phyloP scores from a whole-genome alignment of 139 green algal species.

The Trebouxia sp. region DNA sequence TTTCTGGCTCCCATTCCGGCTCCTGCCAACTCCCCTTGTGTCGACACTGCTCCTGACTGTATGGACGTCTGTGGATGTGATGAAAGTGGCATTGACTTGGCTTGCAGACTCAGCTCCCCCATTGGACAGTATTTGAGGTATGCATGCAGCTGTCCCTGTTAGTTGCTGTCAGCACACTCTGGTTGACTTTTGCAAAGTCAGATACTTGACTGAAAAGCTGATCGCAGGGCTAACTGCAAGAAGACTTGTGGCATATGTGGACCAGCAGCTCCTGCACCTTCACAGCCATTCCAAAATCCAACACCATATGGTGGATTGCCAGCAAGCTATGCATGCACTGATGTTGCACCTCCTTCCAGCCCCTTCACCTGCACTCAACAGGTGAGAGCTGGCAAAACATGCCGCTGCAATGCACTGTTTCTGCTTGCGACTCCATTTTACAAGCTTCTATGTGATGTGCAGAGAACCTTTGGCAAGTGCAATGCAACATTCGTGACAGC shows the following conservation, averaged over 20 bases:
- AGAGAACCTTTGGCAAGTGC: too few relatives aligned
- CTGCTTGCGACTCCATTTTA: too few relatives aligned
- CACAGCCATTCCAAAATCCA: conserved; percentile 1
- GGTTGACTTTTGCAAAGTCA: too few relatives aligned
- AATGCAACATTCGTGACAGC: too few relatives aligned
- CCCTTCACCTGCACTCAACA: neutral
- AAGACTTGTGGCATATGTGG: conserved; percentile 21
- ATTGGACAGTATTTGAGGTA: conserved; percentile 11
- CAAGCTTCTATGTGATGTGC: too few relatives aligned
- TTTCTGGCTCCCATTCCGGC: conserved; percentile 12
- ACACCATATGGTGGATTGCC: neutral
- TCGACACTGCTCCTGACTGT: conserved; percentile 17
- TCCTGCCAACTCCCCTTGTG: neutral
- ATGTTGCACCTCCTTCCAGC: neutral
- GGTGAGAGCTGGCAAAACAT: too few relatives aligned
- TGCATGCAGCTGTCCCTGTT: neutral
- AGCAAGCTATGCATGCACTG: neutral
- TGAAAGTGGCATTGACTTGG: neutral
- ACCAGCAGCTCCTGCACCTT: neutral
- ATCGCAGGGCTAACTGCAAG: conserved; percentile 14
- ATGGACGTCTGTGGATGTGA: conserved; percentile 21
- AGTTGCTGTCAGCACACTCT: neutral
- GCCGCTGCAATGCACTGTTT: too few relatives aligned
- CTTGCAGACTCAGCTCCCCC: conserved; percentile 8
- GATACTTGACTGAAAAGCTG: neutral